These are phyloP conservation scores for Pseudocercospora fuligena DNA, from an alignment of 2,329 filamentous ascomycete genomes.

Conservation along the genomic window DNA sequence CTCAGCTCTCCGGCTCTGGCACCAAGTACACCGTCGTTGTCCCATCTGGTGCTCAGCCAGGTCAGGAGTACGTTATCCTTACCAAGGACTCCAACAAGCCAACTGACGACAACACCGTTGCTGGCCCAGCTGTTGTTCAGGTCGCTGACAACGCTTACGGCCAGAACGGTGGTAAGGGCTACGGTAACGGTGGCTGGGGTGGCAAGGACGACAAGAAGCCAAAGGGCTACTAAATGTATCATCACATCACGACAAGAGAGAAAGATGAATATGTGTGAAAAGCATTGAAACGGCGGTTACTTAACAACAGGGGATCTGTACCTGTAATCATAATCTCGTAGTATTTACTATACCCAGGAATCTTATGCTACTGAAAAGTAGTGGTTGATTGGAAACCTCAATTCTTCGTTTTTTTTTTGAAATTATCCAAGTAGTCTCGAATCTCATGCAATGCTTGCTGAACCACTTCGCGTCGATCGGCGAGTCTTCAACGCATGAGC, in stretches of 20 bases:
- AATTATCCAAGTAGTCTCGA: neutral
- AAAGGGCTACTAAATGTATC: neutral
- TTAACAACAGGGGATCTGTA: slow-evolving; percentile 4
- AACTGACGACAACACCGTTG: slow-evolving; percentile 38
- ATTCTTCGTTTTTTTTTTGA: neutral
- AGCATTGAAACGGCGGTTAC: neutral
- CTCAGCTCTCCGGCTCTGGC: slow-evolving; percentile 29
- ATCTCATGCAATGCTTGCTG: neutral
- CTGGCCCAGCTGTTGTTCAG: slow-evolving; percentile 36
- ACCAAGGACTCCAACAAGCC: slow-evolving; percentile 26
- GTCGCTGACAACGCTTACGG: slow-evolving; percentile 25
- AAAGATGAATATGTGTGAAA: neutral
- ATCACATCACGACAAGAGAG: neutral
- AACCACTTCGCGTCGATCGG: too few relatives aligned
- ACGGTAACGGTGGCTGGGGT: slow-evolving; percentile 2
- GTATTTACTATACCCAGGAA: neutral
- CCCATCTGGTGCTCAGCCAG: slow-evolving; percentile 27
- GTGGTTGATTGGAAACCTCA: neutral
- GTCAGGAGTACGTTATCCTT: slow-evolving; percentile 37
- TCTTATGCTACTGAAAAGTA: neutral
- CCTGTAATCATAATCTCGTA: slow-evolving; percentile 9
- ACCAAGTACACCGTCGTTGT: slow-evolving; percentile 27
- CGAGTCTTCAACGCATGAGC: too few relatives aligned
- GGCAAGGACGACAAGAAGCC: neutral
- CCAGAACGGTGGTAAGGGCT: neutral